A percentile compares a stretch with the other conserved stretches of the same genome.
Evolutionary conservation across 2,329 filamentous ascomycete genomes (phyloP).

Genomic region (Thyridium curvatum): DNA sequence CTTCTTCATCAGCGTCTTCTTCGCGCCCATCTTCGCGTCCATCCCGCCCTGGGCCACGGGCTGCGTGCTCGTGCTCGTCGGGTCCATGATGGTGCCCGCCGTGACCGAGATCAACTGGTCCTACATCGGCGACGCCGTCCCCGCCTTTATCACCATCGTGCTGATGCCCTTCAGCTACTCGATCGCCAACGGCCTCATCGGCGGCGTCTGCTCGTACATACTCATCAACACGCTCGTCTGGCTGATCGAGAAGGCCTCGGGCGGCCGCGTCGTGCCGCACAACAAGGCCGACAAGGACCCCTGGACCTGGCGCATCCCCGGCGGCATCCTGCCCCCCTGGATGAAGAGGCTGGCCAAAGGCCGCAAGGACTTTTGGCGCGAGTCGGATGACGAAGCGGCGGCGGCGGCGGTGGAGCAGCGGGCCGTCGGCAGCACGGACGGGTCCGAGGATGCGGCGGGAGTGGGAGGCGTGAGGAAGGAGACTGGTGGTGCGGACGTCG

Average conservation of each 20-base stretch:
- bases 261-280: slow-evolving; percentile 65
- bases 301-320: slow-evolving; percentile 73
- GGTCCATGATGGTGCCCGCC: slow-evolving; percentile 77
- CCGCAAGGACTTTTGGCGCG: slow-evolving; percentile 69
- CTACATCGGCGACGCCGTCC: slow-evolving; percentile 77
- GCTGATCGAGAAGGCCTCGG: slow-evolving; percentile 58
- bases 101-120: slow-evolving; percentile 84
- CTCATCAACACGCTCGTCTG: slow-evolving; percentile 67
- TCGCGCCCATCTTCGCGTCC: slow-evolving; percentile 83
- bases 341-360: slow-evolving; percentile 55
- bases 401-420: no score
- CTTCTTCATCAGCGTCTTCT: slow-evolving; percentile 85
- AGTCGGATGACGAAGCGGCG: slow-evolving; percentile 6
- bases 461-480: no score
- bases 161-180: slow-evolving; percentile 89
- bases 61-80: slow-evolving; percentile 80
- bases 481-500: no score
- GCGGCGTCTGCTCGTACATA: slow-evolving; percentile 70
- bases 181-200: slow-evolving; percentile 81
- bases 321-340: slow-evolving; percentile 73
- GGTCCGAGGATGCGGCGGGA: no score
- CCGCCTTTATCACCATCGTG: slow-evolving; percentile 76
- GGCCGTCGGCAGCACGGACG: no score
- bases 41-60: slow-evolving; percentile 88
- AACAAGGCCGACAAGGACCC: slow-evolving; percentile 72